Evolutionary conservation across 1,284 basidiomycete species (phyloP).

Genomic region (Apiotrichum domesticum): DNA sequence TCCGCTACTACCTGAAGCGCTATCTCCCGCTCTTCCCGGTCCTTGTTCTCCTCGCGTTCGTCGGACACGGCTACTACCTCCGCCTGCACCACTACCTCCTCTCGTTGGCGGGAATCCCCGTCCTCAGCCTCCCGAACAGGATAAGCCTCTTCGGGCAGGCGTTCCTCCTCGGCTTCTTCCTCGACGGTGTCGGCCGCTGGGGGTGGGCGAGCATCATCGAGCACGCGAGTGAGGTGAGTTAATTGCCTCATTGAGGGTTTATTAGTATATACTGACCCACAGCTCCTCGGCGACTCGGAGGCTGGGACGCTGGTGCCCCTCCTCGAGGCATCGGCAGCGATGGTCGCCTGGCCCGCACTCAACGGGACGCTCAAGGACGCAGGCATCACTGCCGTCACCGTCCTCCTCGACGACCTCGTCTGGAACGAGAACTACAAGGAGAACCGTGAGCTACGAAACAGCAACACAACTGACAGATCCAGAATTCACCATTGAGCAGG

Average conservation of each 20-base stretch:
- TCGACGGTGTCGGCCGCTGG: constrained; percentile 43
- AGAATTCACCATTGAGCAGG: constrained; percentile 14
- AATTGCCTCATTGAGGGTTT: too few relatives aligned
- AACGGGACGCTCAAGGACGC: constrained; percentile 9
- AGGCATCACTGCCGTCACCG: constrained; percentile 21
- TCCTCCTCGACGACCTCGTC: constrained; percentile 31
- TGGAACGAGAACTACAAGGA: constrained; percentile 10
- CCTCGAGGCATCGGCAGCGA: constrained; percentile 5
- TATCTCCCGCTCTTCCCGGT: constrained; percentile 38
- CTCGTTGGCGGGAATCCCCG: constrained; percentile 31
- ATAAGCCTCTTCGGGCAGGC: constrained; percentile 34
- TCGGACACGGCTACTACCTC: constrained; percentile 31
- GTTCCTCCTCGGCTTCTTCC: constrained; percentile 37
- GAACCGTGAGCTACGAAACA: constrained; percentile 11
- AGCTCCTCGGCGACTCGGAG: constrained; percentile 28
- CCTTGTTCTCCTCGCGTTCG: constrained; percentile 29
- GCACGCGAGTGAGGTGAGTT: constrained; percentile 3
- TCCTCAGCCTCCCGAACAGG: constrained; percentile 36
- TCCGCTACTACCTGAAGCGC: constrained; percentile 37
- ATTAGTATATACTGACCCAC: background rate
- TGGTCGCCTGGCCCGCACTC: constrained; percentile 16
- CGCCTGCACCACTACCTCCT: constrained; percentile 41
- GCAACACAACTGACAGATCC: background rate
- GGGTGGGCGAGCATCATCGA: constrained; percentile 41
- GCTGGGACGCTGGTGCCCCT: constrained; percentile 16